Evolutionary conservation across 2,329 filamentous ascomycete species (phyloP).

Genomic region (Phialophora macrospora): DNA sequence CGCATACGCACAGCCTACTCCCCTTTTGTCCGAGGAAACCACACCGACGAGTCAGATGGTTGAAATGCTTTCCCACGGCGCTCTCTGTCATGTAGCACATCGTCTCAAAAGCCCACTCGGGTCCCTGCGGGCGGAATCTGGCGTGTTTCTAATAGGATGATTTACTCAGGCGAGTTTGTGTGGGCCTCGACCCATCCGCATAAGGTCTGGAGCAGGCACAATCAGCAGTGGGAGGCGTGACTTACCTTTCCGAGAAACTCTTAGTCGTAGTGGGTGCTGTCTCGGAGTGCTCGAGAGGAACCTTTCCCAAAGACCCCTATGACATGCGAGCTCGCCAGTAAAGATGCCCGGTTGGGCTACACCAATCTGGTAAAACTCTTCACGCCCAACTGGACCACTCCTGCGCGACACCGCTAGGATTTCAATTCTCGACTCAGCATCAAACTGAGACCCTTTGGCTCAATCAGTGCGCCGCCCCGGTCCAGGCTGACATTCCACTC

Average conservation of each 20-base stretch:
- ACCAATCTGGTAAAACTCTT: neutral
- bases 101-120: neutral
- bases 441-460: neutral
- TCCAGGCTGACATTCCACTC: slow-evolving; percentile 20
- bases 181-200: neutral
- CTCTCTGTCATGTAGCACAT: neutral
- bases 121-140: neutral
- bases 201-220: neutral
- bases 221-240: neutral
- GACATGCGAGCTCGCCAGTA: neutral
- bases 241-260: neutral
- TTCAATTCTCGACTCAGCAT: slow-evolving; percentile 19
- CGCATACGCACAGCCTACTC: neutral
- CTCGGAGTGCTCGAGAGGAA: neutral
- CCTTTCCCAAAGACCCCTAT: neutral
- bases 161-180: neutral
- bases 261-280: neutral
- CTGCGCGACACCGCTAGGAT: neutral
- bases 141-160: neutral
- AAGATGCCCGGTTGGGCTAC: neutral
- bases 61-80: neutral
- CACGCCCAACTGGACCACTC: neutral
- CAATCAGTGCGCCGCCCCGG: slow-evolving; percentile 8
- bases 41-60: neutral
- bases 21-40: neutral